Evolutionary conservation across 169 alveolate species (phyloP), one percentile per base, ranked within the genome.

Genomic region (Cryptosporidium tyzzeri): DNA sequence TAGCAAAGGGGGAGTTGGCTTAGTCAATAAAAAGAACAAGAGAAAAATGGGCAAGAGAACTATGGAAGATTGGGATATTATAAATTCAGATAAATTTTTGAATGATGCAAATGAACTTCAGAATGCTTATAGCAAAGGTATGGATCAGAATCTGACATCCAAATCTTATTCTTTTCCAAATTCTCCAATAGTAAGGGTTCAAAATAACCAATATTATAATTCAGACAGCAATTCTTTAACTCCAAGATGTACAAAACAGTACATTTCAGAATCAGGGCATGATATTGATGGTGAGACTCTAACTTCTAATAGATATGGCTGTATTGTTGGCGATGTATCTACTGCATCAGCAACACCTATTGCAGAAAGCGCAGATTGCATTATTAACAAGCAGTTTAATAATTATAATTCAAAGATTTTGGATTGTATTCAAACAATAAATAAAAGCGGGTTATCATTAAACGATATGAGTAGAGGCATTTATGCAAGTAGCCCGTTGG

Each of bases 281-380:
- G 89, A 80, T 39, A 29, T 70, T 23, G 65, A 70, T 23, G 89
- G 89, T 16, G 73, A 65, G 12, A 31, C 45, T 29, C 86, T 73
- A 33, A 80, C 89, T 31, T 62, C 73, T 18, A 59, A 61, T 37
- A 59, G 75, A 26, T 62, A 65, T 39, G 48, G 65, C 12, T 80
- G 75, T 33, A 48, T 80, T 59, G 21, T 80, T 39, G 89, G 89
- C 21, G 89, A 80, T 62, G 75, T 80, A 21, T 80, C 89, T 31
- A 80, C 89, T 16, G 89, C 89, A 3, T 37, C 89, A 80, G 89
- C 89, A 35, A 80, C 89, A 21, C 89, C 89, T 16, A 80, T 80
- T 41, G 39, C 39, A 21, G 89, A 80, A 10, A 80, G 45, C 45
- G 41, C 65, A 21, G 75, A 62, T 16, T 80, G 75, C 45, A 14